These are phyloP conservation scores for Hibiscus syriacus DNA, from an alignment of 345 rosid genomes.

Conservation along the genomic window DNA sequence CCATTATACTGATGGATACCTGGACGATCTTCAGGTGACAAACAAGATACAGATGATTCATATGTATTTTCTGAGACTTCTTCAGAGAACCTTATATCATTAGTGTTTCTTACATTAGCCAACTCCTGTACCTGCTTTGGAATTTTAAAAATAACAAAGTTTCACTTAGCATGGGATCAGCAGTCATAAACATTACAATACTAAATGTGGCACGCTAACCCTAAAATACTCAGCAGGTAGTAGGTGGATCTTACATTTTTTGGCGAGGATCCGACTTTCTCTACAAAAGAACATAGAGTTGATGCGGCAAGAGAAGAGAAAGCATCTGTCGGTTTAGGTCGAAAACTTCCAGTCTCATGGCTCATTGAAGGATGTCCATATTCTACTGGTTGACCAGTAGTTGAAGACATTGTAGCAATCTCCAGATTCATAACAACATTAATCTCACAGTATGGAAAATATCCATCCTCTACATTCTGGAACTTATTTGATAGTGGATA, in stretches of 20 bases:
- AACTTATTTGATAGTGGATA: slow-evolving; percentile 40
- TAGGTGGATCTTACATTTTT: slow-evolving; percentile 44
- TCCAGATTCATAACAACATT: slow-evolving; percentile 25
- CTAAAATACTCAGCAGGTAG: slow-evolving; percentile 6
- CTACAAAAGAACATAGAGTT: slow-evolving; percentile 35
- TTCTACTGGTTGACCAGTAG: slow-evolving; percentile 12
- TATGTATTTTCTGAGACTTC: slow-evolving; percentile 29
- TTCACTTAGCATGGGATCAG: not conserved
- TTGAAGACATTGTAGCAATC: slow-evolving; percentile 9
- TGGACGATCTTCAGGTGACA: slow-evolving; percentile 29
- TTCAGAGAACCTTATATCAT: slow-evolving; percentile 25
- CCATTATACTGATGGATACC: slow-evolving; percentile 18
- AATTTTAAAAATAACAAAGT: slow-evolving; percentile 9
- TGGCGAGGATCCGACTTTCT: slow-evolving; percentile 32
- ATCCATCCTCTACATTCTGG: slow-evolving; percentile 41
- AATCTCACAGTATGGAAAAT: slow-evolving; percentile 64
- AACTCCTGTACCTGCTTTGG: slow-evolving; percentile 40
- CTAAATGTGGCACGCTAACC: not conserved
- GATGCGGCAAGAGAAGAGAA: slow-evolving; percentile 42
- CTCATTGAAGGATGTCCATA: slow-evolving; percentile 13
- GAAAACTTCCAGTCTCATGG: slow-evolving; percentile 14
- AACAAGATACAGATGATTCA: slow-evolving; percentile 29
- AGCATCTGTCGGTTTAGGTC: slow-evolving; percentile 19
- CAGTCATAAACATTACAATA: not conserved
- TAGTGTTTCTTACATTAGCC: slow-evolving; percentile 31